phyloP scores from a whole-genome alignment of 192 early-diverging fungal species.

The Backusella luteola region DNA sequence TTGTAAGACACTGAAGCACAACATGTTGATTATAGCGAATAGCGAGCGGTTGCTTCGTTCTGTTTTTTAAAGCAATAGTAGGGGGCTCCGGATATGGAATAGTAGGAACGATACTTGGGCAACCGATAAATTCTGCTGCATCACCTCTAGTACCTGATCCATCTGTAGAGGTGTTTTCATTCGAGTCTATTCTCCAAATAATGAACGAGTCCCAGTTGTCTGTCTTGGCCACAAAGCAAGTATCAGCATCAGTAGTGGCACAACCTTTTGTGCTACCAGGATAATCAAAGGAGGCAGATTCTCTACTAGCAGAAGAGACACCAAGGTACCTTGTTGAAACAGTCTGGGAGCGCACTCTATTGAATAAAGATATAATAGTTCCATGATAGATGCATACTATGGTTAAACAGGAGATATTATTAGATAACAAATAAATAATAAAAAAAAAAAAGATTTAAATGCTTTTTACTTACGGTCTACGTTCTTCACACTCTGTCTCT shows the following conservation, averaged over 20 bases:
- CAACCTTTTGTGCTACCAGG: neutral
- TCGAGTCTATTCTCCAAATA: conserved; percentile 77
- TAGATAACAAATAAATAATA: neutral
- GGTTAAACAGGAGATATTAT: neutral
- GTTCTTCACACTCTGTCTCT: conserved; percentile 80
- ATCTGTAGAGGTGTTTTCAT: conserved; percentile 1
- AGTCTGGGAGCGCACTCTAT: conserved; percentile 85
- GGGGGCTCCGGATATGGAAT: conserved; percentile 62
- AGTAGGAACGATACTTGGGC: neutral
- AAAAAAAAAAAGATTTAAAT: neutral
- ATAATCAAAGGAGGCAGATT: neutral
- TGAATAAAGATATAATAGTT: conserved; percentile 82
- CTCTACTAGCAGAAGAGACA: conserved; percentile 28
- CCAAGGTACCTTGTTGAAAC: conserved; percentile 87
- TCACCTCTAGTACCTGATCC: neutral
- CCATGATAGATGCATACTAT: conserved; percentile 81
- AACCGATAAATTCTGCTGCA: conserved; percentile 4
- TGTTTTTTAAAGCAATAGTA: conserved; percentile 65
- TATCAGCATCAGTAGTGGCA: conserved; percentile 32
- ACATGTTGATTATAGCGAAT: conserved; percentile 87
- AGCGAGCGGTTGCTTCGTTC: conserved; percentile 53
- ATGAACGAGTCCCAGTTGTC: conserved; percentile 82
- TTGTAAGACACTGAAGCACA: conserved; percentile 82
- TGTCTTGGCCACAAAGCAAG: conserved; percentile 72
- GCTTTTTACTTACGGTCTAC: conserved; percentile 43